Conservation (phyloP, 768 basidiomycete genomes). For the Suillus fuscotomentosus region DNA sequence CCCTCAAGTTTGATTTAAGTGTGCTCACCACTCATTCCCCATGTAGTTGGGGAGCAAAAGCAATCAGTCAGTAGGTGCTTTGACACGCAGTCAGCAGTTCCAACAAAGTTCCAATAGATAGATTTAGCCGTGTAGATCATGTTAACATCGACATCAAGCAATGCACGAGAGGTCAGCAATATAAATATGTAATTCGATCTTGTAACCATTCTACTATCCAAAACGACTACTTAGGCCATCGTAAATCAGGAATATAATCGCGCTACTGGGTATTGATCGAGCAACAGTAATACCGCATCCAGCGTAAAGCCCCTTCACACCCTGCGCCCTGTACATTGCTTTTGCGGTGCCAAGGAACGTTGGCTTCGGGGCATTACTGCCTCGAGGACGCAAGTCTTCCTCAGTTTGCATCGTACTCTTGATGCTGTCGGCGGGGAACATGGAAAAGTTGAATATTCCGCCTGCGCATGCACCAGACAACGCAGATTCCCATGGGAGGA, state of each 20-base stretch:
- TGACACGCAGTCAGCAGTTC: too few relatives aligned
- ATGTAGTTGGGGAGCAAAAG: too few relatives aligned
- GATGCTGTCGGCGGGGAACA: slow-evolving; percentile 94
- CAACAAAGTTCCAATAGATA: too few relatives aligned
- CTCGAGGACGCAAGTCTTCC: slow-evolving; percentile 72
- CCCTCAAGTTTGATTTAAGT: too few relatives aligned
- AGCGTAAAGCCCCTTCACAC: slow-evolving; percentile 83
- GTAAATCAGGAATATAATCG: slow-evolving; percentile 91
- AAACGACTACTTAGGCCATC: slow-evolving; percentile 66
- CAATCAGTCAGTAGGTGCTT: too few relatives aligned
- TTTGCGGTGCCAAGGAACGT: slow-evolving; percentile 58
- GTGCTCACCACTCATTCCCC: too few relatives aligned
- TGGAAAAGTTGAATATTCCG: slow-evolving; percentile 78
- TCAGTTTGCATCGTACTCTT: slow-evolving; percentile 96
- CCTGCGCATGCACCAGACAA: slow-evolving; percentile 85
- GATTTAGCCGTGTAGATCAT: too few relatives aligned
- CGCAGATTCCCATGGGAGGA: slow-evolving; percentile 83
- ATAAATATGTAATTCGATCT: neutral
- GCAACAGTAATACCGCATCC: slow-evolving; percentile 91
- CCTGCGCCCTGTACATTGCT: slow-evolving; percentile 73
- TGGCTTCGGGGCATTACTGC: slow-evolving; percentile 29
- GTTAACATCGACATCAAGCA: neutral
- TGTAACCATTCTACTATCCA: slow-evolving; percentile 28
- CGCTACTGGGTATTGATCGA: slow-evolving; percentile 84
- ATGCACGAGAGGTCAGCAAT: neutral